Conservation (phyloP, 208 protist genomes). For the Leishmania lainsoni region DNA sequence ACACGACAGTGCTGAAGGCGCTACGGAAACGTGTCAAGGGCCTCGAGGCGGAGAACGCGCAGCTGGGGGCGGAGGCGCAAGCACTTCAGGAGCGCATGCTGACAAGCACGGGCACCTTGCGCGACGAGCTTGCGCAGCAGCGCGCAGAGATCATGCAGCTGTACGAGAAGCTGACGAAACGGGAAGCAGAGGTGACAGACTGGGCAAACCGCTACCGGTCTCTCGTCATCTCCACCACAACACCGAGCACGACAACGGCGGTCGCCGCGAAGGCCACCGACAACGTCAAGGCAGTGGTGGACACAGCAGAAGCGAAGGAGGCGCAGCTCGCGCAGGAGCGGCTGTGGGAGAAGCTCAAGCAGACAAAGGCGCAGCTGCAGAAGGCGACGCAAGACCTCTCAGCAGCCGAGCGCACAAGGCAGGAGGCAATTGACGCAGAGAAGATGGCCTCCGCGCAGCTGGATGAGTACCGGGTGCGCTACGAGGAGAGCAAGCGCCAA, state of each 20-base stretch:
- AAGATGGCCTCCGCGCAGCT: conserved; percentile 11
- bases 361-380: conserved; percentile 28
- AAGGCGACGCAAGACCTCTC: conserved; percentile 18
- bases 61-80: conserved; percentile 51
- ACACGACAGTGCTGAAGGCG: conserved; percentile 41
- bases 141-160: conserved; percentile 50
- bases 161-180: conserved; percentile 39
- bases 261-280: neutral
- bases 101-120: conserved; percentile 45
- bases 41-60: conserved; percentile 46
- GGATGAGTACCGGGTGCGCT: conserved; percentile 48
- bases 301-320: conserved; percentile 10
- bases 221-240: conserved; percentile 23
- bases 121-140: conserved; percentile 66
- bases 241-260: conserved; percentile 1
- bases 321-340: conserved; percentile 9
- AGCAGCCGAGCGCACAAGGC: conserved; percentile 23
- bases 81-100: conserved; percentile 61
- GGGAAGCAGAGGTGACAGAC: conserved; percentile 46
- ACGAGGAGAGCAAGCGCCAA: conserved; percentile 39
- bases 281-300: neutral
- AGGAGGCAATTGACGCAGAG: conserved; percentile 32
- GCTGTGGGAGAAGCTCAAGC: conserved; percentile 30
- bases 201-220: conserved; percentile 39
- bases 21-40: conserved; percentile 48